Evolutionary conservation across 176 grass and related monocot species (phyloP).

Genomic region (Musa troglodytarum): DNA sequence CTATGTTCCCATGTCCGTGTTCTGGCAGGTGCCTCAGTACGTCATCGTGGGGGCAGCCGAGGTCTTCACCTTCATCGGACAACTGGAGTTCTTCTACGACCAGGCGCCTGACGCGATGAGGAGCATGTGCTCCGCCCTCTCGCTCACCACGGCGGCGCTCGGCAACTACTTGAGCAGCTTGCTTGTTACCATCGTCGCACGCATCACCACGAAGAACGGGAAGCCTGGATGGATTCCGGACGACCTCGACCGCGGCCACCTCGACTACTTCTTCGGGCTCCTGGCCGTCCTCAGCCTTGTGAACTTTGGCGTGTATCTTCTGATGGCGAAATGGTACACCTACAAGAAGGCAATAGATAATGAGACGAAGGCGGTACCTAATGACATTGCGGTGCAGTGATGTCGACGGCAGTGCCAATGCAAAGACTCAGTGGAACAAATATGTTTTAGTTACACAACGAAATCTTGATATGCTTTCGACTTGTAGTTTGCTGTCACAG

Average conservation of each 20-base stretch:
- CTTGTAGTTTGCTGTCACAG: too few species aligned
- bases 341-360: neutral
- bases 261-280: slow-evolving; percentile 63
- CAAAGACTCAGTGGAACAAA: too few species aligned
- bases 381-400: neutral
- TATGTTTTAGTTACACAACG: too few species aligned
- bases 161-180: slow-evolving; percentile 47
- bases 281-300: slow-evolving; percentile 15
- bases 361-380: neutral
- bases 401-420: too few species aligned
- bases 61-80: slow-evolving; percentile 58
- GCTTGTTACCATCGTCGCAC: slow-evolving; percentile 33
- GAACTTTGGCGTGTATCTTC: slow-evolving; percentile 2
- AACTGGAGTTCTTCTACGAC: slow-evolving; percentile 75
- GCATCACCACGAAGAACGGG: slow-evolving; percentile 23
- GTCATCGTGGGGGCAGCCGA: slow-evolving; percentile 50
- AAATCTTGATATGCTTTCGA: too few species aligned
- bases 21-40: slow-evolving; percentile 68
- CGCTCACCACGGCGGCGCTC: slow-evolving; percentile 35
- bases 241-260: slow-evolving; percentile 47
- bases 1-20: slow-evolving; percentile 44
- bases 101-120: slow-evolving; percentile 72
- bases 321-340: slow-evolving; percentile 8
- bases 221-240: slow-evolving; percentile 51
- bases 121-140: slow-evolving; percentile 45